A percentile compares a stretch with the other conserved stretches of the same genome.
These are phyloP conservation scores for Isabelozyma heimii DNA, from an alignment of 805 yeast genomes.

Conservation along the genomic window DNA sequence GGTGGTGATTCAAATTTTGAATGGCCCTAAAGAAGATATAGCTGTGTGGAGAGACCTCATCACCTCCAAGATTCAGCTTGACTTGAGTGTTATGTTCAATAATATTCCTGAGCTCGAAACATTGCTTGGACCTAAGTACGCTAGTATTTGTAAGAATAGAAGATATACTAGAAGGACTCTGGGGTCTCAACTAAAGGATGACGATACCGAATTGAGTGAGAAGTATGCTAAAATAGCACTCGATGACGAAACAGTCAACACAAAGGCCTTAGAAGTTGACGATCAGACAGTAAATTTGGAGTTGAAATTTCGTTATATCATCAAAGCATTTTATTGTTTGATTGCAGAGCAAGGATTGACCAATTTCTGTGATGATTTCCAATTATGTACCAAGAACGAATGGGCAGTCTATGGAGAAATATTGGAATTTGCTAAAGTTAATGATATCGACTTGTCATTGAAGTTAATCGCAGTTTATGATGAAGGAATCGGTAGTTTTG, in stretches of 20 bases:
- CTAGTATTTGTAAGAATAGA: constrained; percentile 8
- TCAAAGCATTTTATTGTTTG: constrained; percentile 41
- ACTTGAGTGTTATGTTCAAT: constrained; percentile 37
- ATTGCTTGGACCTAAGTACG: constrained; percentile 43
- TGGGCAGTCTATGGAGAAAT: constrained; percentile 27
- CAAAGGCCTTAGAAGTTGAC: constrained; percentile 4
- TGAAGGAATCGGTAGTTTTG: neutral
- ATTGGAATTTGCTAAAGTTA: constrained; percentile 12
- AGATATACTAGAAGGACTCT: neutral
- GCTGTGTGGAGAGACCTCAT: constrained; percentile 41
- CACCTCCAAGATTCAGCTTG: constrained; percentile 35
- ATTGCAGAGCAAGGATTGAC: constrained; percentile 43
- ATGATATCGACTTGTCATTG: constrained; percentile 7
- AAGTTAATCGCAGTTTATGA: constrained; percentile 6
- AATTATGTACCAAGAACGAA: constrained; percentile 38
- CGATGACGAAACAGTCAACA: neutral
- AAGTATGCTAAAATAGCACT: neutral
- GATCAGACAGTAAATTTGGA: constrained; percentile 30
- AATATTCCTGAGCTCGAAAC: constrained; percentile 45
- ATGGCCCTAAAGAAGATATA: constrained; percentile 32
- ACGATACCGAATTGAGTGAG: constrained; percentile 3
- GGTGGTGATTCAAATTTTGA: constrained; percentile 39
- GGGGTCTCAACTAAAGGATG: constrained; percentile 1
- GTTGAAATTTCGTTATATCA: constrained; percentile 37
- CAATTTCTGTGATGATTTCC: constrained; percentile 44